Base-by-base conservation (phyloP, 2,329 filamentous ascomycete species). In the Monosporascus sp. region DNA sequence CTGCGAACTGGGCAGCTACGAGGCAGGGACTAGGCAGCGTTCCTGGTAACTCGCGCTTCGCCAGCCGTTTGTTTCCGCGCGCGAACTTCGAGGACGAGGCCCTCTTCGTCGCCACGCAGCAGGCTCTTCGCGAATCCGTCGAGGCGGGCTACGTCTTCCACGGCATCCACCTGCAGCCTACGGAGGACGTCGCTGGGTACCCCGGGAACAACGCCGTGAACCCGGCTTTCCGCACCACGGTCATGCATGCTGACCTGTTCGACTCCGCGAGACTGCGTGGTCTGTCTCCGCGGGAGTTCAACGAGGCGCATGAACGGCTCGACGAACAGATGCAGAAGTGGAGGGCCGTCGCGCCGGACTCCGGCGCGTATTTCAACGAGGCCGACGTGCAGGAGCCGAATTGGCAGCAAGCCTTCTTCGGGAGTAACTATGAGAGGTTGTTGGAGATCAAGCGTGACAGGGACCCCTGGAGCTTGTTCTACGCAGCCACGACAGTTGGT, bases 351-450 rank as follows among this genome's bases (percentile, higher is more conserved):
- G 71, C 74, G 0, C 74, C 74, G 3, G 72, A 68, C 1, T 65
- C 65, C 1, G 76, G 77, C 5, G 68, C 74, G 5, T 80, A 80
- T 56, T 63, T 77, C 61, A 80, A 79, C 55, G 80, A 83, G 68
- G 75, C 70, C 2, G 75, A 81, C 61, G 73, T 77, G 43, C 68
- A 71, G 54, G 71, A 80, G 62, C 72, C 71, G 1, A 59, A 75
- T 51, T 81, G 70, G 59, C 67, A 77, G 59, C 60, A 71, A 31
- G 66, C 63, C 3, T 80, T 80, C 65, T 81, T 72, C 59, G 78
- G 78, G 1, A 59, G 39, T 7, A 77, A 78, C 48, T 80, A 79
- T 55, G 60, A 58, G 5, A 62, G 57, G 41, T 60, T 80, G 44
- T 54, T 70, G 22, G 36, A 50, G 3, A 69, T 83, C 18, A 83